Evolutionary conservation across 495 filamentous ascomycete genomes (phyloP).

Genomic region (Patellaria atrata): DNA sequence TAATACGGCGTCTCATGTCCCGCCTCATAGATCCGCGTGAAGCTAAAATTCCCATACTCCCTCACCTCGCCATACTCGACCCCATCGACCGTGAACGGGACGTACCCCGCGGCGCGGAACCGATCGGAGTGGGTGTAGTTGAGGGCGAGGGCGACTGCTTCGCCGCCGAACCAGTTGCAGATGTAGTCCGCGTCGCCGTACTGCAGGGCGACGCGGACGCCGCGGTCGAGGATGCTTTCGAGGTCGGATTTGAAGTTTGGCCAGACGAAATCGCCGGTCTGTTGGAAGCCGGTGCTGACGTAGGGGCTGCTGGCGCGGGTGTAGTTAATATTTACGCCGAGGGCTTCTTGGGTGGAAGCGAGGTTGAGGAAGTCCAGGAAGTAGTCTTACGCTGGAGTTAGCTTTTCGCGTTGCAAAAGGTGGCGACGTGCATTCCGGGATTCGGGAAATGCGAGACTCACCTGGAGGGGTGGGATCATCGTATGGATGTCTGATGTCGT

Average conservation of each 20-base stretch:
- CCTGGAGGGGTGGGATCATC: constrained; percentile 37
- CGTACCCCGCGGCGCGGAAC: constrained; percentile 45
- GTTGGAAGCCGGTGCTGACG: constrained; percentile 32
- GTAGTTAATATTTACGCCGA: constrained; percentile 39
- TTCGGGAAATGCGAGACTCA: too few species aligned
- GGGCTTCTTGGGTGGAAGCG: constrained; percentile 31
- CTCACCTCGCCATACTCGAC: constrained; percentile 31
- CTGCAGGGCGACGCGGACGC: constrained; percentile 31
- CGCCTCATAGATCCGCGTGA: constrained; percentile 30
- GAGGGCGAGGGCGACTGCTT: constrained; percentile 40
- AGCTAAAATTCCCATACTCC: constrained; percentile 33
- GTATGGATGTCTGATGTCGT: constrained; percentile 37
- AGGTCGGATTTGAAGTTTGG: constrained; percentile 32
- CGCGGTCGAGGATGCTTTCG: constrained; percentile 31
- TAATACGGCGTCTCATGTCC: constrained; percentile 26
- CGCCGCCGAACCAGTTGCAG: constrained; percentile 27
- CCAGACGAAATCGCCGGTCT: constrained; percentile 36
- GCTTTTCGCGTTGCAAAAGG: too few species aligned
- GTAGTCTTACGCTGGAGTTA: too few species aligned
- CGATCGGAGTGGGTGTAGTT: constrained; percentile 29
- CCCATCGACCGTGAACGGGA: constrained; percentile 26
- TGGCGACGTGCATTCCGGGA: too few species aligned
- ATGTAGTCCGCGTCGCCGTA: constrained; percentile 37
- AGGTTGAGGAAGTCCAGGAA: constrained; percentile 35
- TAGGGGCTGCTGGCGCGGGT: constrained; percentile 28